phyloP scores from a whole-genome alignment of 306 rosid genomes.

The Cucurbita maxima region DNA sequence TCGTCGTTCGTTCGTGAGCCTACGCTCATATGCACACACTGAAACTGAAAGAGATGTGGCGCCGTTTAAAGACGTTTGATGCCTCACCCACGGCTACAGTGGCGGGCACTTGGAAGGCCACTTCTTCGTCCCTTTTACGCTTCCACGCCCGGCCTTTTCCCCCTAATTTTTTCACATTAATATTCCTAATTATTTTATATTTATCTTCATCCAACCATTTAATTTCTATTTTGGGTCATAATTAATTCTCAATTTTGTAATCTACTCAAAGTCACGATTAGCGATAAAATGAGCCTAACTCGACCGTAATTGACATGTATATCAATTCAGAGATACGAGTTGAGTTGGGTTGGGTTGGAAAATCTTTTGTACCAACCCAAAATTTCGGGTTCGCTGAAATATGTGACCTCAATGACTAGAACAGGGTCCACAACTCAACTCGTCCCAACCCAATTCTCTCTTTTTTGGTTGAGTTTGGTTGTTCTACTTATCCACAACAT shows the following conservation, averaged over 20 bases:
- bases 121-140: conserved; percentile 1
- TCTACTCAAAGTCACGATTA: background rate
- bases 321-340: no score
- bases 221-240: background rate
- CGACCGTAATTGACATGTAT: no score
- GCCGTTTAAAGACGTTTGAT: background rate
- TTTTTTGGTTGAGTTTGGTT: no score
- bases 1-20: background rate
- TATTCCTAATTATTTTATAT: background rate
- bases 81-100: background rate
- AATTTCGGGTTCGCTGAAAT: no score
- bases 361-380: no score
- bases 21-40: background rate
- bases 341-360: no score
- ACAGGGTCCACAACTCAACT: no score
- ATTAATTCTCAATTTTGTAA: background rate
- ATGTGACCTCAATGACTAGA: no score
- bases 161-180: background rate
- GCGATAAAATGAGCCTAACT: no score
- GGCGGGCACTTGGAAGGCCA: background rate
- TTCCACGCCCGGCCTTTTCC: background rate
- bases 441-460: no score
- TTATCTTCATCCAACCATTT: background rate
- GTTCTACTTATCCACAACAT: no score
- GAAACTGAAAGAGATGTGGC: conserved; percentile 1